Evolutionary conservation across 108 stramenopile genomes (phyloP), one percentile per base, ranked within the genome.

Genomic region (Cyclotella baltica): DNA sequence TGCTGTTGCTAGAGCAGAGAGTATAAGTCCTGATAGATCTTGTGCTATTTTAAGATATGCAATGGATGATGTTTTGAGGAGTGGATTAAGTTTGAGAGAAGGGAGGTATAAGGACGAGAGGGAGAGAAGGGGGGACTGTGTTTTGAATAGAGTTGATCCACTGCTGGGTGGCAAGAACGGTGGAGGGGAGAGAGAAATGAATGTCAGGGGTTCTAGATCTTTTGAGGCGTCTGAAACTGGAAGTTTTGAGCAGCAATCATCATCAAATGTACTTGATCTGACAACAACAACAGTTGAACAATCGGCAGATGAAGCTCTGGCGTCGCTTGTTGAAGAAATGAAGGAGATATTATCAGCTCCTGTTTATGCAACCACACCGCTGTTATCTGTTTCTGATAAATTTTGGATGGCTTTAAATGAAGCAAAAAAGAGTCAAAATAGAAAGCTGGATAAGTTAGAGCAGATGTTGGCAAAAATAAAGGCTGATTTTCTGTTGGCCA

Each of bases 1-100:
- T 36, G 81, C 80, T 38, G 79, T 89, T 46, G 89, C 89, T 2
- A 67, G 94, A 48, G 90, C 94, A 35, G 90, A 91, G 69, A 78
- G 82, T 34, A 91, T 95, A 92, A 84, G 74, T 55, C 80, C 89
- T 11, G 94, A 95, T 61, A 67, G 94, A 10, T 89, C 88, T 0
- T 91, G 90, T 77, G 94, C 92, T 63, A 95, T 95, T 71, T 64
- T 95, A 27, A 47, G 88, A 29, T 95, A 95, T 78, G 92, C 91
- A 69, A 95, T 95, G 94, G 94, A 95, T 63, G 92, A 95, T 78
- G 94, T 95, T 0, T 51, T 95, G 56, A 73, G 94, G 71, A 84
- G 83, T 18, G 91, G 93, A 46, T 50, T 90, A 30, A 69, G 83
- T 23, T 81, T 89, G 30, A 73, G 83, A 23, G 74, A 83, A 37